Base-by-base conservation (phyloP, 2,329 filamentous ascomycete species). In the Monosporascus sp. region DNA sequence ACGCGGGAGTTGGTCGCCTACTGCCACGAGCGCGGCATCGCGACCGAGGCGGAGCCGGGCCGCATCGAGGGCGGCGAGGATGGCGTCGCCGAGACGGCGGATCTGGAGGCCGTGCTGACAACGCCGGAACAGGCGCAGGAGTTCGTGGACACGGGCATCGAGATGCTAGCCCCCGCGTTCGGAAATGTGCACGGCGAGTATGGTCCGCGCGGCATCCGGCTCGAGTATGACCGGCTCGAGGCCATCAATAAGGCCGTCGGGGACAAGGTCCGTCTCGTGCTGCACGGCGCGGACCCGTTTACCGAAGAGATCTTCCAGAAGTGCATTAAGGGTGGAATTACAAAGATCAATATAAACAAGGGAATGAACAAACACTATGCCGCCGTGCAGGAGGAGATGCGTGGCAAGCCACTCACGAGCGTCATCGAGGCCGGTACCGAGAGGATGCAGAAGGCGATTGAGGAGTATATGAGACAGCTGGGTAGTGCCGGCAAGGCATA, bases 161-260 rank as follows among this genome's bases (percentile, higher is more conserved):
- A 87, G 64, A 86, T 83, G 75, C 70, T 88, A 8, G 85, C 85
- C 3, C 85, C 85, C 2, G 84, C 84, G 1, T 87, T 87, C 68
- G 85, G 85, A 1, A 88, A 87, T 63, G 82, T 88, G 40, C 85
- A 88, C 70, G 85, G 85, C 2, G 79, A 82, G 58, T 87, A 88
- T 68, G 84, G 84, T 0, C 78, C 68, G 6, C 64, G 70, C 14
- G 69, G 69, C 35, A 67, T 68, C 43, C 69, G 65, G 57, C 65
- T 71, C 44, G 70, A 71, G 51, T 72, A 71, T 54, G 65, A 64
- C 50, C 54, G 69, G 16, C 58, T 69, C 2, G 62, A 64, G 31
- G 58, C 64, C 17, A 66, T 79, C 60, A 71, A 74, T 59, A 61
- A 62, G 48, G 68, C 68, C 7, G 75, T 78, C 5, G 74, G 74